Percentiles rank a stretch among this genome's conserved stretches.
Conservation (phyloP, 2,329 filamentous ascomycete species). For the Aspergillus texensis region DNA sequence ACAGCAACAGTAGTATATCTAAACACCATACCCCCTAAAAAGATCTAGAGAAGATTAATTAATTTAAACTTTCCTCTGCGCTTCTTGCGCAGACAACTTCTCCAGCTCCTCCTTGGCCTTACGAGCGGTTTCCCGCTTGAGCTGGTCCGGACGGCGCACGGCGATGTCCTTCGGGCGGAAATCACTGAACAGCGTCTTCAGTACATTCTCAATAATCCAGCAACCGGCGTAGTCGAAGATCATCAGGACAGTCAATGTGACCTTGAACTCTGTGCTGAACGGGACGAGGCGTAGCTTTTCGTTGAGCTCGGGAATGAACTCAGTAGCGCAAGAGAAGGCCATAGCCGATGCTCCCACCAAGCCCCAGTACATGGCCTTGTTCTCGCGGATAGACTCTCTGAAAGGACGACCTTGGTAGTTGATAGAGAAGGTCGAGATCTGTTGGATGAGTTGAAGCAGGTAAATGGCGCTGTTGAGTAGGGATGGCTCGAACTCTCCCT, state of each 20-base stretch:
- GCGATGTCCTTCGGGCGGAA: conserved; percentile 94
- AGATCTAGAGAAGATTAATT: conserved; percentile 1
- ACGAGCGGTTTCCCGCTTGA: conserved; percentile 72
- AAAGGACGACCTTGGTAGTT: conserved; percentile 99
- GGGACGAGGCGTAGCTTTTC: conserved; percentile 89
- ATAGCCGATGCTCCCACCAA: conserved; percentile 87
- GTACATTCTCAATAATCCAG: conserved; percentile 80
- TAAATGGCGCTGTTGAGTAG: conserved; percentile 97
- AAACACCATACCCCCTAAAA: conserved; percentile 6
- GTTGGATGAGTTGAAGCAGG: conserved; percentile 95
- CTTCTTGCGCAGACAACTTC: conserved; percentile 42
- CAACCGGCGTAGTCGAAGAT: conserved; percentile 83
- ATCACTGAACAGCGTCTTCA: conserved; percentile 87
- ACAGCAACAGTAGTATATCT: not conserved
- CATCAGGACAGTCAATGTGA: conserved; percentile 83
- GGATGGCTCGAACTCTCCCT: conserved; percentile 91
- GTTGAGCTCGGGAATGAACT: conserved; percentile 95
- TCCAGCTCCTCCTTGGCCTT: conserved; percentile 61
- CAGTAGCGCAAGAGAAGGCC: conserved; percentile 91
- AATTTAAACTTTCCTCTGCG: conserved; percentile 30
- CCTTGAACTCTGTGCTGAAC: conserved; percentile 86
- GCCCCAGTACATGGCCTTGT: conserved; percentile 97
- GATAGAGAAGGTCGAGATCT: conserved; percentile 98
- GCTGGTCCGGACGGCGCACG: conserved; percentile 79
- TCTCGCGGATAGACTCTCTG: conserved; percentile 92